Evolutionary conservation across 345 rosid species (phyloP).

Genomic region (Euphorbia peplus): DNA sequence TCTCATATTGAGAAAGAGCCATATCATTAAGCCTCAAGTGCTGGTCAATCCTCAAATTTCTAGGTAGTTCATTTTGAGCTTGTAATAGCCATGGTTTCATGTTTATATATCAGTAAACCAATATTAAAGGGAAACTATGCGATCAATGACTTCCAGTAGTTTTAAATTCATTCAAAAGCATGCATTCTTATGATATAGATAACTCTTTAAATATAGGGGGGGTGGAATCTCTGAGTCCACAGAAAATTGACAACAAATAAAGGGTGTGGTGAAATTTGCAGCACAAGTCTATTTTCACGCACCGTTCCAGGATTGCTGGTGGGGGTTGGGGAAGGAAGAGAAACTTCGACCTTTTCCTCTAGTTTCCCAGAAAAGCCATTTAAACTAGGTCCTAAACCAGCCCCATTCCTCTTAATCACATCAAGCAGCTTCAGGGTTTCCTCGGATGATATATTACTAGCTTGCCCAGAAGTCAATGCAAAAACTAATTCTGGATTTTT

Average conservation of each 20-base stretch:
- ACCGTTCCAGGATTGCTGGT: conserved; percentile 87
- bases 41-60: background rate
- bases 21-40: no score
- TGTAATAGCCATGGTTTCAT: background rate
- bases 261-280: conserved; percentile 27
- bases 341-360: conserved; percentile 75
- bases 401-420: conserved; percentile 60
- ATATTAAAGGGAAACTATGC: background rate
- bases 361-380: conserved; percentile 35
- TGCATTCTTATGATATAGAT: background rate
- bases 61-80: background rate
- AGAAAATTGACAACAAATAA: conserved; percentile 11
- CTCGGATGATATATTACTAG: conserved; percentile 52
- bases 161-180: background rate
- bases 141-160: background rate
- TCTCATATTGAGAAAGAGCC: no score
- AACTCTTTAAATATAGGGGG: background rate
- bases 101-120: background rate
- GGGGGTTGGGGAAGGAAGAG: conserved; percentile 97
- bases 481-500: conserved; percentile 89
- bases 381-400: conserved; percentile 24
- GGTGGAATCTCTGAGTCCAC: conserved; percentile 13
- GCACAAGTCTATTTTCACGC: conserved; percentile 60
- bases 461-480: conserved; percentile 84
- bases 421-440: conserved; percentile 83